phyloP scores from a whole-genome alignment of 495 filamentous ascomycete genomes.

The Pyrenopolyporus hunteri region DNA sequence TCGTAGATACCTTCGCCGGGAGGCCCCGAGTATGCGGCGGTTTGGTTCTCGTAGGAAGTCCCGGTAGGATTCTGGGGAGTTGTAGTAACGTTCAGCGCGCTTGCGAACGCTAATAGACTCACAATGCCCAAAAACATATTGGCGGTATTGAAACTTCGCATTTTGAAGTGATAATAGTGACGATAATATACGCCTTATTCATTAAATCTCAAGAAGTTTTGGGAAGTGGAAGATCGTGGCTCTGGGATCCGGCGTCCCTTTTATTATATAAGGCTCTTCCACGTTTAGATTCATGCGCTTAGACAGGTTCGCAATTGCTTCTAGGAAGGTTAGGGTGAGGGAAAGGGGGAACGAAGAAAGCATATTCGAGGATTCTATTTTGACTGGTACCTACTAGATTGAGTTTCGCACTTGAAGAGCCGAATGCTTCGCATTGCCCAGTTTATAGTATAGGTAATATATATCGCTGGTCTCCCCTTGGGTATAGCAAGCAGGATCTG shows the following conservation, averaged over 20 bases:
- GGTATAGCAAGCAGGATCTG: not conserved
- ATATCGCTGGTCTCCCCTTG: not conserved
- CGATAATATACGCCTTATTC: not conserved
- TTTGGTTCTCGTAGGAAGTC: not conserved
- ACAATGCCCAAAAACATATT: constrained; percentile 19
- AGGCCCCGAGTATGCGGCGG: no score
- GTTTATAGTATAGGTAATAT: not conserved
- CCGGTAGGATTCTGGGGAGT: not conserved
- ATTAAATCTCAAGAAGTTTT: no score
- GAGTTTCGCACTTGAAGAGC: no score
- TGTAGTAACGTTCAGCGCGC: not conserved
- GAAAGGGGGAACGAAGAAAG: no score
- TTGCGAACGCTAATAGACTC: not conserved
- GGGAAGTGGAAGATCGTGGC: not conserved
- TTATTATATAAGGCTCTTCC: no score
- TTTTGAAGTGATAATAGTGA: not conserved
- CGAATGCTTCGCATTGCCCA: no score
- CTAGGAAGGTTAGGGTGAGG: not conserved
- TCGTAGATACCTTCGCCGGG: not conserved
- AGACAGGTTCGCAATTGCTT: not conserved
- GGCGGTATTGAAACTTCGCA: not conserved
- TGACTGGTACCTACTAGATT: no score
- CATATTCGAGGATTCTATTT: no score
- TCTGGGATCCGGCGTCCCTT: no score
- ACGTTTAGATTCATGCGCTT: no score